phyloP scores from a whole-genome alignment of 805 yeast genomes.

The Candida patagonica region DNA sequence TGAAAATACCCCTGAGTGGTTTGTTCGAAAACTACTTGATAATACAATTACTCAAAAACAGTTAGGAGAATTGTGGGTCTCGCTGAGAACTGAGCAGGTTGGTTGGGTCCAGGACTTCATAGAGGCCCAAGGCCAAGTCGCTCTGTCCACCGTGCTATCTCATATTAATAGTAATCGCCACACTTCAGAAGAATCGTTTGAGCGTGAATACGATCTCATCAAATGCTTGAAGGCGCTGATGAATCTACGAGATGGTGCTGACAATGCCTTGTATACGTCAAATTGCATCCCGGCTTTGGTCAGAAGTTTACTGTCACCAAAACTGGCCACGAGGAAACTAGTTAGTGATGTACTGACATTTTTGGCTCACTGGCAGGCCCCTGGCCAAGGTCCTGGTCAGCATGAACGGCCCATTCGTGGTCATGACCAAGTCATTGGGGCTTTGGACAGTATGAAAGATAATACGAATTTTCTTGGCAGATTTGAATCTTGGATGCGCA shows the following conservation, averaged over 20 bases:
- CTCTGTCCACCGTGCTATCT: constrained; percentile 58
- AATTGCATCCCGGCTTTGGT: constrained; percentile 51
- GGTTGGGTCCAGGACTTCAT: constrained; percentile 75
- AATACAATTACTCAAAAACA: constrained; percentile 60
- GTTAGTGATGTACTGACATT: constrained; percentile 70
- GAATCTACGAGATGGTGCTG: constrained; percentile 55
- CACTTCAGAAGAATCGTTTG: constrained; percentile 39
- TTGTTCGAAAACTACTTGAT: constrained; percentile 64
- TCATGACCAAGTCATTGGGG: constrained; percentile 48
- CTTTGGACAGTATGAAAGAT: constrained; percentile 39
- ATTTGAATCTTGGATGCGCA: constrained; percentile 62
- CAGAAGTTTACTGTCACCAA: constrained; percentile 65
- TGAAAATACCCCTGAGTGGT: constrained; percentile 56
- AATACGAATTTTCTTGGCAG: constrained; percentile 29
- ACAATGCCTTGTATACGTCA: constrained; percentile 37
- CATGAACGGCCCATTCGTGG: constrained; percentile 24
- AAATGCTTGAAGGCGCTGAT: constrained; percentile 69
- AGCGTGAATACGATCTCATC: constrained; percentile 65
- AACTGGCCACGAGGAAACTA: constrained; percentile 63
- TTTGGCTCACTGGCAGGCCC: constrained; percentile 37
- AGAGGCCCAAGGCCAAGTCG: constrained; percentile 72
- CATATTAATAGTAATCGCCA: constrained; percentile 35
- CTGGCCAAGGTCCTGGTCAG: constrained; percentile 15
- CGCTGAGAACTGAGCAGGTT: constrained; percentile 80
- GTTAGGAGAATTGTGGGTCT: constrained; percentile 79